Conservation (phyloP, 768 basidiomycete species). For the Cystofilobasidium bisporidii region DNA sequence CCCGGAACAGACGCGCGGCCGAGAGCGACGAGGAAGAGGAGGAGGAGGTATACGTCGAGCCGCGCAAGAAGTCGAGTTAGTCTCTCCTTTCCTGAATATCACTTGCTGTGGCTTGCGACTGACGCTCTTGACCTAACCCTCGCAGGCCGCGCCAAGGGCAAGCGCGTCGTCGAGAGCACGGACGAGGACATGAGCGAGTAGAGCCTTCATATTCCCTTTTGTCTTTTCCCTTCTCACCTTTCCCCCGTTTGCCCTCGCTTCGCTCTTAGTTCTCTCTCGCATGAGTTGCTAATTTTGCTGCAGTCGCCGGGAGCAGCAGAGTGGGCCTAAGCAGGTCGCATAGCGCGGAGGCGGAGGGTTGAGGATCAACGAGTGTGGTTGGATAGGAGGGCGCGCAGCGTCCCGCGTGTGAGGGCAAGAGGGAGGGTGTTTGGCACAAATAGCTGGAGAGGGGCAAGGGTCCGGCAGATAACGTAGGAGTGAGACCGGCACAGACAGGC, state of each 20-base stretch:
- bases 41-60: background rate
- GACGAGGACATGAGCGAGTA: background rate
- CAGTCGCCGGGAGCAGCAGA: no score
- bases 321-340: no score
- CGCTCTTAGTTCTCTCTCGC: background rate
- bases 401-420: no score
- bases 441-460: no score
- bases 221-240: background rate
- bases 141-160: background rate
- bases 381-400: no score
- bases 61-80: background rate
- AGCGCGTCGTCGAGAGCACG: background rate
- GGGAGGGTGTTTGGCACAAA: no score
- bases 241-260: background rate
- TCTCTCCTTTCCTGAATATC: no score
- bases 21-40: slow-evolving; percentile 4
- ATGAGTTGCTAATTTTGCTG: background rate
- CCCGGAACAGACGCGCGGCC: background rate
- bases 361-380: no score
- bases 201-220: background rate
- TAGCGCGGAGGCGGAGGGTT: background rate
- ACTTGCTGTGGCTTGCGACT: no score
- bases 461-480: no score
- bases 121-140: background rate
- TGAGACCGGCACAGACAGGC: no score